Base-by-base conservation (phyloP, 768 basidiomycete genomes). In the Amanita pseudoporphyria region DNA sequence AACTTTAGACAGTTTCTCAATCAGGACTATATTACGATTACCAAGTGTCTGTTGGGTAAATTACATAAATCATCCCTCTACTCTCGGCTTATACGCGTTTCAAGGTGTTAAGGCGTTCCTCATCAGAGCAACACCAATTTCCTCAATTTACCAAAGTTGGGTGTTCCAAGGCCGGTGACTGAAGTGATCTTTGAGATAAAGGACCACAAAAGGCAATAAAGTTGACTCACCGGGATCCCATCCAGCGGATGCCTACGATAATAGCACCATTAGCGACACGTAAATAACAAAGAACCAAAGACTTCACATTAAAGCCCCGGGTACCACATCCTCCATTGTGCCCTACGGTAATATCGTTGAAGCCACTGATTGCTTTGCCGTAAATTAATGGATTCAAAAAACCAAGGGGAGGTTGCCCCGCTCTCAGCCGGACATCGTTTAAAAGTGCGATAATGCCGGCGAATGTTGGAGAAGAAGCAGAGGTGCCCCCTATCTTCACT, bases 351-450 rank as follows among this genome's bases (percentile, higher is more conserved):
- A 84, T 76, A 48, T 84, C 81, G 52, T 78, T 79, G 49, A 84
- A 66, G 0, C 64, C 71, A 6, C 49, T 46, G 14, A 61, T 49
- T 1, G 64, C 68, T 37, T 57, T 64, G n/a, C 62, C 61, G 55
- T 84, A 84, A 6, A 84, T 51, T 46, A 81, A 67, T 0, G 80
- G 81, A 58, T 84, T 84, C 54, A 85, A 65, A 66, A 82, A 83
- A 5, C 81, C 82, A 1, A 84, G 63, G 13, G 79, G 42, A 5
- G 65, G 56, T n/a, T 67, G 67, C 0, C 68, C 67, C 0, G 67
- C 68, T 2, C 57, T 59, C 24, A 82, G 54, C 13, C 79, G 71
- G 5, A 69, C 76, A 45, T 84, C 79, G 45, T 84, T 84, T 39
- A 86, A 60, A 50, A 85, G 71, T 1, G 81, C 69, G 4, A 85